Evolutionary conservation across 345 rosid genomes (phyloP), one percentile per base, ranked within the genome.

Genomic region (Hibiscus mutabilis): DNA sequence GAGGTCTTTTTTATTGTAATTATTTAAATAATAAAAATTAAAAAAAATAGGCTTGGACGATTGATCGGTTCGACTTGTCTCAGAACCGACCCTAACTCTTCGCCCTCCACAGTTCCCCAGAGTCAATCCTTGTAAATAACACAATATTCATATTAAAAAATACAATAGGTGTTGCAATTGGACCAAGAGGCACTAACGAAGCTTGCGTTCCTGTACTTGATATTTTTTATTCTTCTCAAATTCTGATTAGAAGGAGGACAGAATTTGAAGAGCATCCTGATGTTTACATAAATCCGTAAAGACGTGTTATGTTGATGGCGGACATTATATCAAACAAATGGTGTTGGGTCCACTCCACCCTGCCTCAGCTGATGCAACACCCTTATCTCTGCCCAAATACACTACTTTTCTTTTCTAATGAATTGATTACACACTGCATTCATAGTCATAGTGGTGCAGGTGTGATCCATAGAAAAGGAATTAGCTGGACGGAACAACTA

Each of bases 321-420:
- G 29, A 64, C 68, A 64, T 29, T 22, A 3, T 19, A 64, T 18
- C 31, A 40, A 64, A 21, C 14, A 2, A 63, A 5, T 63, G 51
- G n/a, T 5, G 18, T 14, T 6, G 40, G 70, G 37, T 66, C 27
- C 24, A 19, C 58, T 18, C 70, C 58, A 47, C 70, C 22, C 6
- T 27, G 44, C 59, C 29, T 49, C 4, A n/a, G 71, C 59, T 67
- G 71, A 67, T 67, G 71, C 44, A 49, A 67, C 21, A 51, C 71
- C 42, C 71, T 67, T 67, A 67, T 67, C 71, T 27, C 71, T 2
- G 27, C 29, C 8, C n/a, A 49, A 65, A 8, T 3, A 22, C 2
- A 1, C 16, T 11, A 16, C 25, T 22, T 15, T 24, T 2, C 0
- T 3, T 15, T 25, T 4, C n/a, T 66, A 14, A 42, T 64, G 25